Evolutionary conservation across 2,329 filamentous ascomycete genomes (phyloP), one percentile per base, ranked within the genome.

Genomic region (Waltergamsia citrina): DNA sequence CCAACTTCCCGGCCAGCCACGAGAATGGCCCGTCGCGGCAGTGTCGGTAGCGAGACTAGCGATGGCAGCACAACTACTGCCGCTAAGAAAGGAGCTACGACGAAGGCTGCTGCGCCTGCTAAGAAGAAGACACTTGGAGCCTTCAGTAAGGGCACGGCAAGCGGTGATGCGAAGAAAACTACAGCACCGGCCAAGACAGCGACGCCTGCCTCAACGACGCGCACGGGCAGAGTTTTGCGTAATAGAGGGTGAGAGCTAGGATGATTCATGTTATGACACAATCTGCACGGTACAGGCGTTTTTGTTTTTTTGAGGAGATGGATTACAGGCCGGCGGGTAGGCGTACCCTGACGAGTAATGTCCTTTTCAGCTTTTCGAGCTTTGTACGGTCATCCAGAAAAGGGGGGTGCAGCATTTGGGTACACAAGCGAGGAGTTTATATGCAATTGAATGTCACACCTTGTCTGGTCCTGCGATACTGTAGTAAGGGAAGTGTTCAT

Each of bases 31-130:
- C 64, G 68, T 40, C 67, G 73, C 51, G 56, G 61, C 48, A 83
- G 79, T 46, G 67, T 60, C 43, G 65, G 62, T 36, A 82, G 78
- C 50, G 77, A 77, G 48, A 65, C 71, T 12, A 82, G 77, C 44
- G 74, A 80, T 36, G 65, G 60, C 5, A 84, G 78, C 52, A 71
- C 70, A 11, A 70, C 73, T 7, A 83, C 80, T 0, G 74, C 82
- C 16, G 65, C 81, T 28, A 71, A 70, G 53, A 80, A 74, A 51
- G 56, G 59, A 4, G 53, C 53, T 10, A 48, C 59, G 19, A 46
- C 57, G 6, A 60, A 53, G 38, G 42, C 54, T 3, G 43, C 54
- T 11, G 43, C 55, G 15, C 53, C 63, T 2, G 40, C 59, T 3
- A 38, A 52, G 2, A 77, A 71, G 51, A 69, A 65, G 48, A 69